Base-by-base conservation (phyloP, 768 basidiomycete genomes). In the Boletus rubescentipes region DNA sequence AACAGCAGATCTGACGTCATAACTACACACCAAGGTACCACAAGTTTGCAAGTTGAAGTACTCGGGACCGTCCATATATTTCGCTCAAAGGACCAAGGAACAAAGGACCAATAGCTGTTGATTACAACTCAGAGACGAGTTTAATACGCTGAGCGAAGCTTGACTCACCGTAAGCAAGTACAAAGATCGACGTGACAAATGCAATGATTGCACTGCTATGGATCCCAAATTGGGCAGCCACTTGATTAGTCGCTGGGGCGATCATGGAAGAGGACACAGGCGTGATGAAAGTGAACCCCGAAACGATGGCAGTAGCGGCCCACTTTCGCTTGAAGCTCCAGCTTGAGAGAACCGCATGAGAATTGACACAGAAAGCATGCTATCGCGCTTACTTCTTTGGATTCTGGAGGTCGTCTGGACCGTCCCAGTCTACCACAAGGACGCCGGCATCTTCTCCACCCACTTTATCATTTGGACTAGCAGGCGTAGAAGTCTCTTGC, bases 201-300 rank as follows among this genome's bases (percentile, higher is more conserved):
- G 80, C 81, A 18, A 81, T 69, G 4, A 82, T 49, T 1, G 73
- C 77, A 2, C 60, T 55, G 61, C 65, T 82, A 9, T 77, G 82
- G 26, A 89, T 77, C 1, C 79, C 75, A 55, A 91, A 84, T 18
- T 81, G 67, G 3, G 64, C 53, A 3, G 75, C 83, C 0, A 91
- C 60, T 48, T 82, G 76, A 4, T 58, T 54, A 0, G 76, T 72
- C 0, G 87, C 88, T 0, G 88, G 88, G 0, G 89, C 84, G 2
- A 89, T 73, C 83, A 89, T 89, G 5, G 87, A 81, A 5, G 89
- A 91, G 0, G 87, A 83, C 0, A 90, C 74, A 0, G 87, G 85
- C 8, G 75, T 76, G 34, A 88, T 85, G 63, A 88, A 85, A 0
- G 87, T 85, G 64, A 86, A 89, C 0, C 76, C 73, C 0, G 87